These are phyloP conservation scores for Themeda triandra DNA, from an alignment of 176 grass and related monocot species.

Conservation along the genomic window DNA sequence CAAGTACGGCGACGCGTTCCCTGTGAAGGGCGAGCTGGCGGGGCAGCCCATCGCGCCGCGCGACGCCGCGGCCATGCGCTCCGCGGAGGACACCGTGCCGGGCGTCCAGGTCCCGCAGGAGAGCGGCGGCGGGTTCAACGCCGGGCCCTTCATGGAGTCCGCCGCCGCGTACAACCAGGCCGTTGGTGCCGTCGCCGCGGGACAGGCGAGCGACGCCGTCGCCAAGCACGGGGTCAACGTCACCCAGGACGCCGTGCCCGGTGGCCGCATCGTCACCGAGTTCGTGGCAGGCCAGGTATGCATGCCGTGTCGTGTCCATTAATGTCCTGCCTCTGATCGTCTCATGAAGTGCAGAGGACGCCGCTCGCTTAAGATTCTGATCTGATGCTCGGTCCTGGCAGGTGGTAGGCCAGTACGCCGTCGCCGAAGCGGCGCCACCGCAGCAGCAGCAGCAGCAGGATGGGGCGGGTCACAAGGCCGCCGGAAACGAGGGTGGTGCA, in stretches of 20 bases:
- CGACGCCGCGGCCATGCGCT: constrained; percentile 59
- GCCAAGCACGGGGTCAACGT: constrained; percentile 41
- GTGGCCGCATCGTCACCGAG: constrained; percentile 60
- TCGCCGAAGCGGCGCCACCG: constrained; percentile 27
- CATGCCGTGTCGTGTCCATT: background rate
- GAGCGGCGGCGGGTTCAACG: constrained; percentile 37
- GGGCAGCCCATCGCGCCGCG: constrained; percentile 41
- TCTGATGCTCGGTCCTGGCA: background rate
- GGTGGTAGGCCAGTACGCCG: constrained; percentile 47
- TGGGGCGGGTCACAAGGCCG: constrained; percentile 38
- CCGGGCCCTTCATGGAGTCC: constrained; percentile 54
- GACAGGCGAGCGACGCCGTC: constrained; percentile 44
- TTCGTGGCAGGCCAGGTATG: constrained; percentile 43
- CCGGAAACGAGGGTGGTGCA: constrained; percentile 14
- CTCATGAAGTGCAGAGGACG: too few relatives aligned
- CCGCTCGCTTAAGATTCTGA: background rate
- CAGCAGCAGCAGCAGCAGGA: constrained; percentile 30
- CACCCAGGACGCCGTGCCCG: constrained; percentile 49
- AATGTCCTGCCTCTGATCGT: too few relatives aligned
- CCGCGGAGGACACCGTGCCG: constrained; percentile 41
- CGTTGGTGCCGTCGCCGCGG: constrained; percentile 36
- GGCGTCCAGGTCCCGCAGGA: constrained; percentile 38
- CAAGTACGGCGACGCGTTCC: constrained; percentile 62
- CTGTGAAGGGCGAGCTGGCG: constrained; percentile 49
- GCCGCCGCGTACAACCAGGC: constrained; percentile 56